Evolutionary conservation across 2,329 filamentous ascomycete genomes (phyloP).

Genomic region (Cercospora berteroae): DNA sequence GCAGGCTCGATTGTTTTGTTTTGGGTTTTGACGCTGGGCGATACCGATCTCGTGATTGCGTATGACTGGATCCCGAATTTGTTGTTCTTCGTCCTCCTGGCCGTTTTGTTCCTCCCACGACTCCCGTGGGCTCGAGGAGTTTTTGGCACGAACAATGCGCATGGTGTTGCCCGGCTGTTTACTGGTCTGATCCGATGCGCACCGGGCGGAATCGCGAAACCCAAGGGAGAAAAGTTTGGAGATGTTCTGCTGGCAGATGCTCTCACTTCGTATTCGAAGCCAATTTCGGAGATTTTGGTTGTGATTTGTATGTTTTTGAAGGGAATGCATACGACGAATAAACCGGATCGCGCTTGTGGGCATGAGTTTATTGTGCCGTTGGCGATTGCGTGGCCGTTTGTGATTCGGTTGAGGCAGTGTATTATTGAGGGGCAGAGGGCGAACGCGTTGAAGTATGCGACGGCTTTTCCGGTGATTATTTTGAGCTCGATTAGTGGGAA

Average conservation of each 20-base stretch:
- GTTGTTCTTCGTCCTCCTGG: constrained; percentile 65
- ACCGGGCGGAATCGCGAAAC: constrained; percentile 80
- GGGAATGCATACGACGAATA: constrained; percentile 70
- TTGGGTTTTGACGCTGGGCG: constrained; percentile 75
- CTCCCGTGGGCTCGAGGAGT: constrained; percentile 15
- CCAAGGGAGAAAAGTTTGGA: constrained; percentile 87
- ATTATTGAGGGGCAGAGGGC: constrained; percentile 80
- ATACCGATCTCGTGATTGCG: constrained; percentile 63
- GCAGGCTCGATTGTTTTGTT: constrained; percentile 72
- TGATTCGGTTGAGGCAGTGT: constrained; percentile 89
- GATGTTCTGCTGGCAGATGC: constrained; percentile 93
- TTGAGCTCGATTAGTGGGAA: constrained; percentile 44
- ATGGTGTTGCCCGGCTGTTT: constrained; percentile 66
- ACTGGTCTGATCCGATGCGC: constrained; percentile 73
- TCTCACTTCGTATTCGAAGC: constrained; percentile 89
- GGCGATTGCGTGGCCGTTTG: constrained; percentile 76
- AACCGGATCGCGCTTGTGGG: constrained; percentile 78
- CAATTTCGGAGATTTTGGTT: constrained; percentile 85
- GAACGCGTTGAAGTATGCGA: constrained; percentile 94
- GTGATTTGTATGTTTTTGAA: constrained; percentile 81
- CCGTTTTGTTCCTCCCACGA: constrained; percentile 65
- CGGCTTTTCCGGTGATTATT: constrained; percentile 86
- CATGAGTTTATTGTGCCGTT: constrained; percentile 77
- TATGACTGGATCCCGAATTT: constrained; percentile 90
- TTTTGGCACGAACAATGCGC: constrained; percentile 50